Percentiles rank a stretch among this genome's conserved stretches.
These are phyloP conservation scores for Setaria viridis DNA, from an alignment of 202 grass and related monocot genomes.

Conservation along the genomic window DNA sequence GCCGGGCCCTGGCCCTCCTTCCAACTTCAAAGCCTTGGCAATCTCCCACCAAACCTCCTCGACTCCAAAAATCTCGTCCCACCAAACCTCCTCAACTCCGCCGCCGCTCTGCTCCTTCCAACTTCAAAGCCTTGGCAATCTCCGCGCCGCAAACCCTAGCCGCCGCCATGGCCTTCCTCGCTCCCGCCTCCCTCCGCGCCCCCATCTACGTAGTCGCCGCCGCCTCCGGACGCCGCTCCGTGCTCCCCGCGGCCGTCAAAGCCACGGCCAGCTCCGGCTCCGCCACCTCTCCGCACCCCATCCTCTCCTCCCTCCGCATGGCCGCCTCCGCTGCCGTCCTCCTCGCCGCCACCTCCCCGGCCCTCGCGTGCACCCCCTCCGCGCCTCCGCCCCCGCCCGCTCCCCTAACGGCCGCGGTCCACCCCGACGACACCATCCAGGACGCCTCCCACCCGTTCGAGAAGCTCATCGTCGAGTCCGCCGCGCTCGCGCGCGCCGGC, in stretches of 20 bases:
- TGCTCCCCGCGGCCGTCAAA: conserved; percentile 26
- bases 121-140: conserved; percentile 31
- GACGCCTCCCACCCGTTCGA: conserved; percentile 41
- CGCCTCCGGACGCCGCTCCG: conserved; percentile 11
- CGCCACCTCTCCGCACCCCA: neutral
- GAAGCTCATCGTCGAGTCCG: conserved; percentile 57
- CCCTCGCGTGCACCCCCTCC: conserved; percentile 40
- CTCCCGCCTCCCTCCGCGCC: conserved; percentile 1
- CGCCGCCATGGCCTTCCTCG: conserved; percentile 51
- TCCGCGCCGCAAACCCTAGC: conserved; percentile 51
- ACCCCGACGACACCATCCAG: conserved; percentile 28
- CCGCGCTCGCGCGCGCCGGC: conserved; percentile 28
- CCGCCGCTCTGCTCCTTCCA: neutral
- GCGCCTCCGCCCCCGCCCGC: neutral
- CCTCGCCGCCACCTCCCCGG: conserved; percentile 52
- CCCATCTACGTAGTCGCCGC: neutral
- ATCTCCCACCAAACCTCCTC: too few relatives aligned
- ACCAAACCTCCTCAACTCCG: conserved; percentile 12
- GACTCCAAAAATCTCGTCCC: too few relatives aligned
- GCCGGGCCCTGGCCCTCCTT: too few relatives aligned
- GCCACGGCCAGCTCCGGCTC: conserved; percentile 26
- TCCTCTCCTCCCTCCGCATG: conserved; percentile 58
- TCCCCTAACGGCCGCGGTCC: conserved; percentile 23
- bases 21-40: too few relatives aligned
- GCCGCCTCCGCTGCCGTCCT: conserved; percentile 58